Percentiles rank a stretch among this genome's conserved stretches.
Conservation (phyloP, 768 basidiomycete species). For the Boletus rubroflammeus region DNA sequence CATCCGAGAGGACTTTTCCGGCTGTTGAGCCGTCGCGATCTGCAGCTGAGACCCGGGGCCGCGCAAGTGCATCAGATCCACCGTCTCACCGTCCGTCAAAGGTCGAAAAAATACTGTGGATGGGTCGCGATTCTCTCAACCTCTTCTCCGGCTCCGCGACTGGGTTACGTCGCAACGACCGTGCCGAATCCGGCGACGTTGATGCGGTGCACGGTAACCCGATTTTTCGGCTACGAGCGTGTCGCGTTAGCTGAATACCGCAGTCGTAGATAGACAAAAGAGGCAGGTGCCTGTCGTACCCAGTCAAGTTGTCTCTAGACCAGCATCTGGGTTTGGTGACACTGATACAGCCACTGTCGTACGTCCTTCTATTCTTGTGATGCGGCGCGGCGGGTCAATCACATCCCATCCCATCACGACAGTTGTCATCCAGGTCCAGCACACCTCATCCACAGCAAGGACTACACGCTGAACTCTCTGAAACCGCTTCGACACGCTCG, state of each 20-base stretch:
- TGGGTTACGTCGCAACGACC: slow-evolving; percentile 10
- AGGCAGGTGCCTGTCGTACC: slow-evolving; percentile 10
- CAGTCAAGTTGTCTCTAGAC: slow-evolving; percentile 7
- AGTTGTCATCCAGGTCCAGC: slow-evolving; percentile 15
- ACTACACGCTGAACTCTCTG: not conserved
- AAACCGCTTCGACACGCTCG: slow-evolving; percentile 21
- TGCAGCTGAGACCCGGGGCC: slow-evolving; percentile 5
- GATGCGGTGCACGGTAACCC: slow-evolving; percentile 28
- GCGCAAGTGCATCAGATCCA: slow-evolving; percentile 1
- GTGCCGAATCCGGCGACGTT: slow-evolving; percentile 8
- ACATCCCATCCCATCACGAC: slow-evolving; percentile 16
- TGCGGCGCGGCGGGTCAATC: not conserved
- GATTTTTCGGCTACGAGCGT: not conserved
- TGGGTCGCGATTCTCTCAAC: slow-evolving; percentile 28
- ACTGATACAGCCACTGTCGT: slow-evolving; percentile 24
- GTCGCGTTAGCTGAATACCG: not conserved
- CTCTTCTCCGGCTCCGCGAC: slow-evolving; percentile 24
- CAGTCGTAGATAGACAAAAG: slow-evolving; percentile 14
- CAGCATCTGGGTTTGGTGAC: slow-evolving; percentile 15
- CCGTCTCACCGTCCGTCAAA: slow-evolving; percentile 24
- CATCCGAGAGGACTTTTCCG: not conserved
- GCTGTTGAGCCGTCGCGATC: slow-evolving; percentile 4
- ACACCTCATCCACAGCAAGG: slow-evolving; percentile 17
- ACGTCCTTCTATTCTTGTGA: slow-evolving; percentile 2
- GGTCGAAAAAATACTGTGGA: slow-evolving; percentile 34